Evolutionary conservation across 116 monocot genomes (phyloP).

Genomic region (Papilionanthe hybrid): DNA sequence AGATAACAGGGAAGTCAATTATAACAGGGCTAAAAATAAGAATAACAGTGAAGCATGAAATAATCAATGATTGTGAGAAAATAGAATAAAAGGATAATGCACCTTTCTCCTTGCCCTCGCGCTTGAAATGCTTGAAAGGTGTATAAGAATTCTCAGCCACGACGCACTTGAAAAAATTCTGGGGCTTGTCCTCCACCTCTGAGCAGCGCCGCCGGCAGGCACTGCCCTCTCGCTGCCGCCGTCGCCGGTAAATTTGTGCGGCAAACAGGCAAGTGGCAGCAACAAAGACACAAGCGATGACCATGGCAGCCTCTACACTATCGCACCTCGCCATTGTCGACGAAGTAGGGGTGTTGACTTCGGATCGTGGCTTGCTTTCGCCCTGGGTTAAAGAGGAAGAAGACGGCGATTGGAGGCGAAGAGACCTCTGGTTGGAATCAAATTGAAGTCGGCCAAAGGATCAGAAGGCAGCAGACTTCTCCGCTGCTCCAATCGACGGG

Average conservation of each 20-base stretch:
- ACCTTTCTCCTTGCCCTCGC: constrained; percentile 38
- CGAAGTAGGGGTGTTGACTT: neutral
- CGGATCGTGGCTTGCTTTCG: neutral
- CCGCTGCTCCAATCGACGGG: too few species aligned
- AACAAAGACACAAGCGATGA: constrained; percentile 10
- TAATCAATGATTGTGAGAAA: neutral
- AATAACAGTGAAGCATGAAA: neutral
- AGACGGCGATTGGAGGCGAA: neutral
- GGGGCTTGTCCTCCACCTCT: constrained; percentile 66
- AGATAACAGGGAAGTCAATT: neutral
- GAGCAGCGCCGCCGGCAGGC: constrained; percentile 26
- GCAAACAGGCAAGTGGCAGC: neutral
- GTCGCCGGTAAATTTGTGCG: constrained; percentile 25
- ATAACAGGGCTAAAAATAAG: neutral
- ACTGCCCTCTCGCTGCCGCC: constrained; percentile 7
- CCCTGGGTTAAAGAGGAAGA: neutral
- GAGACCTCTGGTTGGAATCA: too few species aligned
- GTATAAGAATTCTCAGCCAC: constrained; percentile 72
- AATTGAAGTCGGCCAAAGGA: too few species aligned
- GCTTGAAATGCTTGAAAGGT: constrained; percentile 64
- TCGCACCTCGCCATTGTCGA: constrained; percentile 7
- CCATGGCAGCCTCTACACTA: constrained; percentile 6
- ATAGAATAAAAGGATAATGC: neutral
- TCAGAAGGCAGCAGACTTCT: too few species aligned
- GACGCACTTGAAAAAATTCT: constrained; percentile 66